Percentiles rank a stretch among this genome's conserved stretches.
These are phyloP conservation scores for Epithemia pelagica DNA, from an alignment of 108 stramenopile genomes.

Conservation along the genomic window DNA sequence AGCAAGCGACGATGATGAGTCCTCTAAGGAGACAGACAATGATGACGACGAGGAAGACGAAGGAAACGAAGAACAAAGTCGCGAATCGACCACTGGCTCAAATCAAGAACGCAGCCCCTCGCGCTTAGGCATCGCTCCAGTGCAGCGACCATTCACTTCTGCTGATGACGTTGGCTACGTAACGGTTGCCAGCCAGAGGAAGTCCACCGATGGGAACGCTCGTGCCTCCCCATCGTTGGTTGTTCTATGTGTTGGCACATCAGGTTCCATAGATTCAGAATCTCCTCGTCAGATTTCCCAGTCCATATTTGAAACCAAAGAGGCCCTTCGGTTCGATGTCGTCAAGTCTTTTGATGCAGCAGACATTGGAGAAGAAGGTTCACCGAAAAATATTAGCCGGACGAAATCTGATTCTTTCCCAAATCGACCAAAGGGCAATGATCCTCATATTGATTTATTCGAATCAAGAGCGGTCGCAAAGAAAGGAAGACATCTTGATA, in stretches of 20 bases:
- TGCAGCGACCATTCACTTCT: not conserved
- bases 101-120: too few relatives aligned
- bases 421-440: not conserved
- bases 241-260: not conserved
- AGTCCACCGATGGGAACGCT: too few relatives aligned
- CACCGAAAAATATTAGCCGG: not conserved
- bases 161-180: too few relatives aligned
- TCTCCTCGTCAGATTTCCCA: not conserved
- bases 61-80: too few relatives aligned
- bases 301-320: not conserved
- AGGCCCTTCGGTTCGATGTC: not conserved
- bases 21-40: not conserved
- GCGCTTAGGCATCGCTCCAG: too few relatives aligned
- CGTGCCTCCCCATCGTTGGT: too few relatives aligned
- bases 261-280: not conserved
- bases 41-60: conserved; percentile 7
- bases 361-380: not conserved
- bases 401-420: not conserved
- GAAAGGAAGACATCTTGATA: not conserved
- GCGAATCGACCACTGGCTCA: too few relatives aligned
- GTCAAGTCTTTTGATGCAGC: not conserved
- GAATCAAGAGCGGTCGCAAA: too few relatives aligned
- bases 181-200: too few relatives aligned
- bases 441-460: not conserved
- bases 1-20: conserved; percentile 12